A percentile compares a stretch with the other conserved stretches of the same genome.
Conservation (phyloP, 2,329 filamentous ascomycete species). For the Sphaerulina musiva region DNA sequence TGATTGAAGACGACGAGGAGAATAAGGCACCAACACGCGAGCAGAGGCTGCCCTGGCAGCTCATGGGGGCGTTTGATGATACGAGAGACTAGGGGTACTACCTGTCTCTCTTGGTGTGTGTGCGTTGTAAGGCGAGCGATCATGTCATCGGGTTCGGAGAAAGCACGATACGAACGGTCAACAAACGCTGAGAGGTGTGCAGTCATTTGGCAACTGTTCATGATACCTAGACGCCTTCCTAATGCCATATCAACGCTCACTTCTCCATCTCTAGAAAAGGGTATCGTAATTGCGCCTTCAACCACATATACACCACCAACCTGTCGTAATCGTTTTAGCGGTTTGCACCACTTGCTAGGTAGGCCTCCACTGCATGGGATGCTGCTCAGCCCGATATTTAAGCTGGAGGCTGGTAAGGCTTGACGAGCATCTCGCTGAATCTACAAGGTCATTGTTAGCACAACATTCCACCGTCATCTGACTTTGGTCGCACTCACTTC, state of each 20-base stretch:
- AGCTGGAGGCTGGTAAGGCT: conserved; percentile 63
- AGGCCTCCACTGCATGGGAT: not conserved
- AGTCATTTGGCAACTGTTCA: not conserved
- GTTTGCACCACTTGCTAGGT: not conserved
- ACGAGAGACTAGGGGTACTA: conserved; percentile 6
- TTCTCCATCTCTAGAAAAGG: conserved; percentile 2
- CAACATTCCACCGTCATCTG: not conserved
- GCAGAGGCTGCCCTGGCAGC: conserved; percentile 10
- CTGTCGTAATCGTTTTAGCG: not conserved
- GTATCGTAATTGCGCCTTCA: conserved; percentile 8
- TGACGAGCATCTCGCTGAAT: conserved; percentile 79
- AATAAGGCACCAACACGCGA: conserved; percentile 1
- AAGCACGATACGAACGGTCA: too few relatives aligned
- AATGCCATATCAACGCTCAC: conserved; percentile 8
- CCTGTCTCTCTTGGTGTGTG: not conserved
- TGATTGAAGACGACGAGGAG: conserved; percentile 1
- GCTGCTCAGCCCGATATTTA: conserved; percentile 5
- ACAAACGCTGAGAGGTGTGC: too few relatives aligned
- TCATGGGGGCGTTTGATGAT: conserved; percentile 13
- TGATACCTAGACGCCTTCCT: not conserved
- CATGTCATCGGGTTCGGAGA: not conserved
- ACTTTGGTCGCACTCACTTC: conserved; percentile 42
- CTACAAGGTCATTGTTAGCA: conserved; percentile 26
- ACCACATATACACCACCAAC: not conserved
- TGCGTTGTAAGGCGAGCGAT: not conserved